Base-by-base conservation (phyloP, 805 yeast genomes). In the Wickerhamomyces bovis region DNA sequence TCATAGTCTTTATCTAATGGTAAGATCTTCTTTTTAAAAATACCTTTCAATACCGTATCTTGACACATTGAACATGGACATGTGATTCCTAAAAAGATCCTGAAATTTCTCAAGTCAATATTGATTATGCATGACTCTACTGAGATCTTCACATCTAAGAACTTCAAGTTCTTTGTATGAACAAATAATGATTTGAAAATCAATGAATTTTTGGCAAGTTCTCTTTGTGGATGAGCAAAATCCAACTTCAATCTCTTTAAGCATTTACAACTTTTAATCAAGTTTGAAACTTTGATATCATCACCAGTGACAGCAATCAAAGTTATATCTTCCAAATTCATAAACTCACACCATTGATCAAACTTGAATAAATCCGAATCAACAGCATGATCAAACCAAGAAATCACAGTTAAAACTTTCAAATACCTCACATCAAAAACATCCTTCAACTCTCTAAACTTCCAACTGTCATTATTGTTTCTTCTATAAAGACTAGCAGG, bases 191-290 rank as follows among this genome's bases (percentile, higher is more conserved):
- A 57, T 13, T 60, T 38, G 25, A 65, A 68, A 9, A 69, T 61
- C 45, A 61, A 62, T 20, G 72, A 61, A 25, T 54, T 57, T 13
- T 55, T 61, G 0, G 67, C 52, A 35, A 69, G 66, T 23, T 66
- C 64, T 11, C 64, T 53, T 35, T 53, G 58, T 39, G 68, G 67
- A 30, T 61, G 62, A 41, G 65, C 50, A 39, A 70, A 70, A 55
- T 71, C 75, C 59, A 69, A 55, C 46, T 70, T 70, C 13, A 71
- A 55, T 45, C 74, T 58, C 52, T 62, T 66, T 53, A 71, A 53
- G 19, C 44, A 39, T 15, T 50, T 18, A 39, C 67, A 65, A 43
- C 57, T 59, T n/a, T 62, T 55, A n/a, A 66, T 58, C 35, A 71
- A 48, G 0, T 63, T 52, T 2, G 62, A 53, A n/a, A 65, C 61